phyloP scores from a whole-genome alignment of 768 basidiomycete genomes.

The Lactarius indigo region DNA sequence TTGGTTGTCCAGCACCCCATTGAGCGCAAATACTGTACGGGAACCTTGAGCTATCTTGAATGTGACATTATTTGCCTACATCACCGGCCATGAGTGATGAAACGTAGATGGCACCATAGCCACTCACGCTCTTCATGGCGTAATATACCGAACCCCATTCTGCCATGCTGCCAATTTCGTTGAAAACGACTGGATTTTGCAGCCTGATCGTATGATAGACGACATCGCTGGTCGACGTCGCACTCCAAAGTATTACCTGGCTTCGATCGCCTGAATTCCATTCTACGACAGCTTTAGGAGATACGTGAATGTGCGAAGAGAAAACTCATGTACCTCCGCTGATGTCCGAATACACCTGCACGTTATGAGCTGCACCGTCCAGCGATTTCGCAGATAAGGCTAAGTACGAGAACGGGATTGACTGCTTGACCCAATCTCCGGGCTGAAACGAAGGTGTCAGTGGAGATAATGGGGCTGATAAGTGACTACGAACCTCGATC shows the following conservation, averaged over 20 bases:
- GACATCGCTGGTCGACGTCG: too few species aligned
- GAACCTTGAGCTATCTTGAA: neutral
- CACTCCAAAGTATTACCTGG: too few species aligned
- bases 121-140: neutral
- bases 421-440: slow-evolving; percentile 36
- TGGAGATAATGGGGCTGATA: neutral
- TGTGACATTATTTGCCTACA: neutral
- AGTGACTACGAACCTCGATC: slow-evolving; percentile 32
- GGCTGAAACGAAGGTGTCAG: slow-evolving; percentile 27
- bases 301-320: neutral
- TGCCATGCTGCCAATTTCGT: neutral
- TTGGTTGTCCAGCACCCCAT: neutral
- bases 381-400: slow-evolving; percentile 31
- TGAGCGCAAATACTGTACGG: neutral
- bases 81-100: neutral
- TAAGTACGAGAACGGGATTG: slow-evolving; percentile 40
- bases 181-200: neutral
- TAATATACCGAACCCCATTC: neutral
- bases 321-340: slow-evolving; percentile 32
- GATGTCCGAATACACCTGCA: slow-evolving; percentile 41
- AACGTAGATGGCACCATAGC: neutral
- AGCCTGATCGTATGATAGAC: neutral
- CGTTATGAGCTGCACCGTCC: slow-evolving; percentile 34
- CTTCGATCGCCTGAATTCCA: slow-evolving; percentile 20
- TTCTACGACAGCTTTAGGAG: slow-evolving; percentile 14